These are phyloP conservation scores for Fraxinus americana DNA, from an alignment of 257 asterid species.

Conservation along the genomic window DNA sequence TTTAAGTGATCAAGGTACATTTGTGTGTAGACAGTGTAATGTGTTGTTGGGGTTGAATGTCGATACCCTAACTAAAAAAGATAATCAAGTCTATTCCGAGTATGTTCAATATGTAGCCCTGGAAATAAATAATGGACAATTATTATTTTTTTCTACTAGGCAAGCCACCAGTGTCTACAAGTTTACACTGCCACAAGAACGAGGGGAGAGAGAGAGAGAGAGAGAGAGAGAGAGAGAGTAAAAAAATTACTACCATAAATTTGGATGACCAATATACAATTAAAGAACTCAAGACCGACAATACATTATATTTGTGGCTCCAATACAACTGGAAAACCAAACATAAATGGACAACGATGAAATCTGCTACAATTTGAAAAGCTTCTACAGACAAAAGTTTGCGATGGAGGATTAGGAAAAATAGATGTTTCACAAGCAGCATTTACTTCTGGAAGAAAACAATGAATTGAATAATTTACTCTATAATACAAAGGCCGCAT, in stretches of 20 bases:
- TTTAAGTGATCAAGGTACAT: slow-evolving; percentile 6
- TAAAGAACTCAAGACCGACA: not conserved
- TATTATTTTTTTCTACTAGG: not conserved
- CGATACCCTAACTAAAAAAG: not conserved
- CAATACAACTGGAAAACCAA: slow-evolving; percentile 22
- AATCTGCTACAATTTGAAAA: slow-evolving; percentile 15
- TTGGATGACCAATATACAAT: not conserved
- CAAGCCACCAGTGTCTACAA: not conserved
- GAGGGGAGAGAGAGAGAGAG: not conserved
- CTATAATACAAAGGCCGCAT: slow-evolving; percentile 37
- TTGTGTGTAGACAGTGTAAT: not conserved
- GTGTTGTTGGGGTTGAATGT: not conserved
- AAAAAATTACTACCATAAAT: not conserved
- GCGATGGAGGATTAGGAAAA: not conserved
- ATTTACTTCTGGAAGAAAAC: slow-evolving; percentile 16
- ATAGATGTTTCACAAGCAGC: slow-evolving; percentile 20
- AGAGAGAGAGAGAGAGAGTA: not conserved
- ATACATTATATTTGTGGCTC: slow-evolving; percentile 17
- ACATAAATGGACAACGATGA: slow-evolving; percentile 10
- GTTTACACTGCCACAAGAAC: not conserved
- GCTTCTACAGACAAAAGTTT: slow-evolving; percentile 9
- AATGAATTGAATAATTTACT: slow-evolving; percentile 31
- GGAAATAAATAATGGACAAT: not conserved
- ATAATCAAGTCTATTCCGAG: not conserved
- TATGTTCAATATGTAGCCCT: not conserved